These are phyloP conservation scores for Pseudogymnoascus sp. DNA, from an alignment of 2,329 filamentous ascomycete species.

Conservation along the genomic window DNA sequence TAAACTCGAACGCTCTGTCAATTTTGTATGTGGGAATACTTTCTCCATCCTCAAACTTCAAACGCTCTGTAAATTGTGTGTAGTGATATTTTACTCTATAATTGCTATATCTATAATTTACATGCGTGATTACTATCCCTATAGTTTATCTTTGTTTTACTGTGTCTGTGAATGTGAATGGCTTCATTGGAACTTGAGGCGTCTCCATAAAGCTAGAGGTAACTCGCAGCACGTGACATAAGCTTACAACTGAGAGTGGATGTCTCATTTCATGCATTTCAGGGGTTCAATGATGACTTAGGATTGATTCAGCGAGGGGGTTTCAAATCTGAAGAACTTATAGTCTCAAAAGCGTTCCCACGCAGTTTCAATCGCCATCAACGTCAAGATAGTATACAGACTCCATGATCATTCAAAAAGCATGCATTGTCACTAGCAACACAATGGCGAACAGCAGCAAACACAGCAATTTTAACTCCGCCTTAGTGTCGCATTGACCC, in stretches of 20 bases:
- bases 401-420: neutral
- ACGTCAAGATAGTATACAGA: neutral
- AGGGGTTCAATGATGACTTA: neutral
- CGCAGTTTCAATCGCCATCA: neutral
- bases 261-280: constrained; percentile 3
- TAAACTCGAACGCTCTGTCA: too few species aligned
- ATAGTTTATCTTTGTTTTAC: too few species aligned
- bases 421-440: neutral
- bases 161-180: neutral
- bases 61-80: neutral
- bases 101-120: neutral
- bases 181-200: neutral
- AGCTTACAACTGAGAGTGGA: constrained; percentile 1
- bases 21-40: neutral
- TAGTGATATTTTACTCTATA: neutral
- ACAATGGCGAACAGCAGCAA: neutral
- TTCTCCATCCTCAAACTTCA: neutral
- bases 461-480: neutral
- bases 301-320: neutral
- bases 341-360: neutral
- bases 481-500: neutral
- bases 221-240: neutral
- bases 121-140: neutral
- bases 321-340: neutral
- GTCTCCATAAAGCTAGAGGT: too few species aligned